phyloP scores from a whole-genome alignment of 768 basidiomycete genomes.

The Agaricus sinodeliciosus region DNA sequence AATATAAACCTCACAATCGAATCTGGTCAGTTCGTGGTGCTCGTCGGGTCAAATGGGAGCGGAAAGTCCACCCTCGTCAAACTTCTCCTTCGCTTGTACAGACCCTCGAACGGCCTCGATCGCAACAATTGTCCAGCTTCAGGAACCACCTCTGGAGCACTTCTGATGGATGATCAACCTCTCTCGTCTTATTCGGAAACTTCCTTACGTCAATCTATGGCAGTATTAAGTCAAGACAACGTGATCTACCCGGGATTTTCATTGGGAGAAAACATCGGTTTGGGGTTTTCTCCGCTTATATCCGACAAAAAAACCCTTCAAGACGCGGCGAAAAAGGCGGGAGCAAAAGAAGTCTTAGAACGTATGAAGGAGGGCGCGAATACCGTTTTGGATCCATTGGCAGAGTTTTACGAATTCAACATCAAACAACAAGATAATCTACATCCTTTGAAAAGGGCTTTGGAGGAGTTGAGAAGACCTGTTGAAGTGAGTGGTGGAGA shows the following conservation, averaged over 20 bases:
- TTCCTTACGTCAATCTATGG: slow-evolving; percentile 25
- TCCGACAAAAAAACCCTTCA: slow-evolving; percentile 16
- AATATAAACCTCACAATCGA: slow-evolving; percentile 28
- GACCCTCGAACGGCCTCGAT: slow-evolving; percentile 11
- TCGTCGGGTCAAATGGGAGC: slow-evolving; percentile 36
- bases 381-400: slow-evolving; percentile 30
- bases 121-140: not conserved
- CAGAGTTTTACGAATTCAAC: slow-evolving; percentile 19
- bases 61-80: slow-evolving; percentile 34
- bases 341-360: slow-evolving; percentile 33
- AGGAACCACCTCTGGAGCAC: slow-evolving; percentile 17
- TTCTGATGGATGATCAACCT: slow-evolving; percentile 27
- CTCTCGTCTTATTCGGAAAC: slow-evolving; percentile 21
- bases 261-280: slow-evolving; percentile 30
- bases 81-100: slow-evolving; percentile 29
- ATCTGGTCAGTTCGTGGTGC: slow-evolving; percentile 29
- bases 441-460: slow-evolving; percentile 20
- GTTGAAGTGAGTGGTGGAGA: slow-evolving; percentile 37
- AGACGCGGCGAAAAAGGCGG: slow-evolving; percentile 30
- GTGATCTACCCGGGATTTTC: slow-evolving; percentile 26
- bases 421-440: slow-evolving; percentile 21
- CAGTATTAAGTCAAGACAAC: slow-evolving; percentile 30
- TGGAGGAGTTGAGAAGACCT: slow-evolving; percentile 20
- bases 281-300: slow-evolving; percentile 11
- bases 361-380: slow-evolving; percentile 32